These are phyloP conservation scores for Hyaloscypha bicolor DNA, from an alignment of 495 filamentous ascomycete genomes.

Conservation along the genomic window DNA sequence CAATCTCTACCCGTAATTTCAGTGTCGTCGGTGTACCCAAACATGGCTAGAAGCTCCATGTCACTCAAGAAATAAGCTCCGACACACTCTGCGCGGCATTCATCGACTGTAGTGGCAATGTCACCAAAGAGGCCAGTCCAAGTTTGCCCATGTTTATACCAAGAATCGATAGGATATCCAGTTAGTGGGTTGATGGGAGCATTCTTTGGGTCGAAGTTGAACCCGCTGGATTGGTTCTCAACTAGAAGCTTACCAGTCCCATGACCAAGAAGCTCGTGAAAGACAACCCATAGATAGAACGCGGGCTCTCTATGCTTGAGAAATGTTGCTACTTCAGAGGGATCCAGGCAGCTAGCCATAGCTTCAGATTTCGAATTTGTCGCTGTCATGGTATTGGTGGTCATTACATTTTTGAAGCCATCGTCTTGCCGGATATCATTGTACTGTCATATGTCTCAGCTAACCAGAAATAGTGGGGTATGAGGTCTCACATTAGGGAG, in stretches of 20 bases:
- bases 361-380: constrained; percentile 33
- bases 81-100: constrained; percentile 50
- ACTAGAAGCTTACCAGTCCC: constrained; percentile 42
- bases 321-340: constrained; percentile 35
- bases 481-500: constrained; percentile 42
- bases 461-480: not conserved
- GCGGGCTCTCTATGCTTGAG: constrained; percentile 41
- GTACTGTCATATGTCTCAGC: constrained; percentile 35
- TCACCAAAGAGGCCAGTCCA: constrained; percentile 50
- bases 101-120: constrained; percentile 48
- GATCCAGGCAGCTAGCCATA: constrained; percentile 40
- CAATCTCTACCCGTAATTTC: constrained; percentile 40
- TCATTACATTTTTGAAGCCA: constrained; percentile 53
- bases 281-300: constrained; percentile 44
- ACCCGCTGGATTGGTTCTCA: constrained; percentile 37
- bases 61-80: constrained; percentile 47
- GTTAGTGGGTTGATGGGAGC: constrained; percentile 48
- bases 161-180: constrained; percentile 43
- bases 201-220: constrained; percentile 47
- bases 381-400: constrained; percentile 41
- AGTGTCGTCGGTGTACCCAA: constrained; percentile 40
- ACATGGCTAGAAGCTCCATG: constrained; percentile 41
- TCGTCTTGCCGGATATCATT: constrained; percentile 48
- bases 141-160: constrained; percentile 51
- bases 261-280: constrained; percentile 52